Percentiles rank a stretch among this genome's conserved stretches.
Evolutionary conservation across 1,284 basidiomycete genomes (phyloP).

Genomic region (Ustilago tritici): DNA sequence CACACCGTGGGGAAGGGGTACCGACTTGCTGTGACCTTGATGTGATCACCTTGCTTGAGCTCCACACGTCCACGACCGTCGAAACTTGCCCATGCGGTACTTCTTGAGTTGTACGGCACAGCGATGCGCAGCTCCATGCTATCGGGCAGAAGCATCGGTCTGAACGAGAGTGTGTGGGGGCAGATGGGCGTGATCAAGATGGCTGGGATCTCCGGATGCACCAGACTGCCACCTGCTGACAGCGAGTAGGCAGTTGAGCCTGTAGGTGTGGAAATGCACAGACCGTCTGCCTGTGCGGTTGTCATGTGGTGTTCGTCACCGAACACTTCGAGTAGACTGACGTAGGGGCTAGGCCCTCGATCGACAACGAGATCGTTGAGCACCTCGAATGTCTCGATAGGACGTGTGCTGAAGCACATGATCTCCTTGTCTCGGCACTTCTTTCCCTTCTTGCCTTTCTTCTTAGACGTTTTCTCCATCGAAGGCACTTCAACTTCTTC

Average conservation of each 20-base stretch:
- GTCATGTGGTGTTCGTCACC: conserved; percentile 99
- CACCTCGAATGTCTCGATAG: conserved; percentile 97
- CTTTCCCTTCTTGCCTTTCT: conserved; percentile 74
- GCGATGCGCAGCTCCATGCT: conserved; percentile 98
- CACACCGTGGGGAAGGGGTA: conserved; percentile 99
- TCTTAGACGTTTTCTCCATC: conserved; percentile 68
- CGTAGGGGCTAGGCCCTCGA: conserved; percentile 96
- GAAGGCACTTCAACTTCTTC: conserved; percentile 32
- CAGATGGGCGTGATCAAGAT: conserved; percentile 97
- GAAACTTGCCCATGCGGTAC: conserved; percentile 98
- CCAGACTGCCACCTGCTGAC: conserved; percentile 96
- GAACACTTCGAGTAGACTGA: conserved; percentile 94
- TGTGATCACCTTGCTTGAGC: conserved; percentile 87
- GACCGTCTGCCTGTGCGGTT: conserved; percentile 96
- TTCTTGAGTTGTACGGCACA: conserved; percentile 96
- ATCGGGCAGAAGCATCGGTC: conserved; percentile 94
- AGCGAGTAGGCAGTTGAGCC: conserved; percentile 95
- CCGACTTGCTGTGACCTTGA: conserved; percentile 96
- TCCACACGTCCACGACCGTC: conserved; percentile 97
- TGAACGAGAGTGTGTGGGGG: conserved; percentile 97
- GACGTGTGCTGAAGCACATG: conserved; percentile 94
- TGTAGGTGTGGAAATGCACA: conserved; percentile 95
- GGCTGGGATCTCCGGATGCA: conserved; percentile 97
- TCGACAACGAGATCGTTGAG: conserved; percentile 98
- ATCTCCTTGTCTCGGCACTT: conserved; percentile 89